Evolutionary conservation across 2,329 filamentous ascomycete genomes (phyloP).

Genomic region (Coniella lustricola): DNA sequence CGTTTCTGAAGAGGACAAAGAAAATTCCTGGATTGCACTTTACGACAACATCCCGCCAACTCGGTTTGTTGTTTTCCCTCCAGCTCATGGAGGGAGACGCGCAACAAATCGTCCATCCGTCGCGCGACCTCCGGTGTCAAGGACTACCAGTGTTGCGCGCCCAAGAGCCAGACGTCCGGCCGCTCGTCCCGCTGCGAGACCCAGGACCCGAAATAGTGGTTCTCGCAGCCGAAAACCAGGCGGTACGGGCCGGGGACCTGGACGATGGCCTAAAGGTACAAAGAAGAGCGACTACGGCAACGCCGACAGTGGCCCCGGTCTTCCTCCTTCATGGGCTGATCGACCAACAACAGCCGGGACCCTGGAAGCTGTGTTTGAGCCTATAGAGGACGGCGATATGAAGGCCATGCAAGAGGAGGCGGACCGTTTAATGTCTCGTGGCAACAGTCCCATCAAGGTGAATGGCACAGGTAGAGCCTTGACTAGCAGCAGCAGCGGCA

Average conservation of each 20-base stretch:
- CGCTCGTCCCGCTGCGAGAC: constrained; percentile 18
- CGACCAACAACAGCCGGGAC: constrained; percentile 18
- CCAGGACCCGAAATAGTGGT: constrained; percentile 33
- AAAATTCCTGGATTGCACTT: constrained; percentile 33
- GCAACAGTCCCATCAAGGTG: constrained; percentile 13
- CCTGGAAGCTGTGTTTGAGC: constrained; percentile 21
- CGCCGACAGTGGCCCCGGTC: constrained; percentile 56
- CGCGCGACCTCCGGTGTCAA: constrained; percentile 30
- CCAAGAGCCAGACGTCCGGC: constrained; percentile 29
- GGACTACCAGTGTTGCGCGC: constrained; percentile 29
- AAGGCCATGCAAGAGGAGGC: constrained; percentile 31
- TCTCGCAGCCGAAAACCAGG: constrained; percentile 49
- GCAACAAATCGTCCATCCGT: constrained; percentile 35
- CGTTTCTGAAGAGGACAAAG: constrained; percentile 23
- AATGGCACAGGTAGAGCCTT: constrained; percentile 20
- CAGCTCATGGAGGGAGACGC: constrained; percentile 45
- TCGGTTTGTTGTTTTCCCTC: constrained; percentile 74
- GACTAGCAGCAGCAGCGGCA: constrained; percentile 19
- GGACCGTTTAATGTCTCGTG: constrained; percentile 18
- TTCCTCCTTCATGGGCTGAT: constrained; percentile 51
- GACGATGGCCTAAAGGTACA: constrained; percentile 60
- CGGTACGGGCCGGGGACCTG: constrained; percentile 57
- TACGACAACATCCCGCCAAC: constrained; percentile 58
- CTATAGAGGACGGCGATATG: constrained; percentile 25
- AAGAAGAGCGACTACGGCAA: constrained; percentile 64